phyloP scores from a whole-genome alignment of 225 moss, liverwort and hornwort genomes.

The Bryum argenteum region DNA sequence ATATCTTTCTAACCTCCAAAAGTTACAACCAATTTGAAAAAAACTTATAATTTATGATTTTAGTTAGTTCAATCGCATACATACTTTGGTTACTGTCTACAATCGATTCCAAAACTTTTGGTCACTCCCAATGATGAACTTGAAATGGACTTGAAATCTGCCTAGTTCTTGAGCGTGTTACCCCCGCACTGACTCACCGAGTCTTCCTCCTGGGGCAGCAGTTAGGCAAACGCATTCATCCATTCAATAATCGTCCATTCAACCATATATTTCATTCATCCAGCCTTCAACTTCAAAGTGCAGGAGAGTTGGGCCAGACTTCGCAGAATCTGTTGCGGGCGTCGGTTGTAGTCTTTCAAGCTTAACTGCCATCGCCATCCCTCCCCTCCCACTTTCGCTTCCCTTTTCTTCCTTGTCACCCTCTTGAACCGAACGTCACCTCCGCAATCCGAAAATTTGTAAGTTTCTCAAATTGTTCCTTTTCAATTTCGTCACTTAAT shows the following conservation, averaged over 20 bases:
- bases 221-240: background rate
- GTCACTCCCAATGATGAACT: no score
- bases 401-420: no score
- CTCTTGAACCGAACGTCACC: background rate
- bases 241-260: background rate
- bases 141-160: no score
- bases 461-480: background rate
- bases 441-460: background rate
- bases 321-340: slow-evolving; percentile 33
- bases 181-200: no score
- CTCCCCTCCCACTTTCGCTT: background rate
- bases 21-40: no score
- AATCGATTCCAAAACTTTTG: no score
- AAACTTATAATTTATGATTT: no score
- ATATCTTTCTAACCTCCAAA: no score
- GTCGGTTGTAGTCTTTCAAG: slow-evolving; percentile 33
- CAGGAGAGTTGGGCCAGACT: background rate
- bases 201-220: background rate
- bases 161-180: no score
- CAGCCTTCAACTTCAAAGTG: background rate
- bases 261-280: background rate
- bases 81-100: no score
- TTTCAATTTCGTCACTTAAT: background rate
- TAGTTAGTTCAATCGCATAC: no score
- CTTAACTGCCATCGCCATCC: slow-evolving; percentile 35